Evolutionary conservation across 768 basidiomycete species (phyloP).

Genomic region (Suillus clintonianus): DNA sequence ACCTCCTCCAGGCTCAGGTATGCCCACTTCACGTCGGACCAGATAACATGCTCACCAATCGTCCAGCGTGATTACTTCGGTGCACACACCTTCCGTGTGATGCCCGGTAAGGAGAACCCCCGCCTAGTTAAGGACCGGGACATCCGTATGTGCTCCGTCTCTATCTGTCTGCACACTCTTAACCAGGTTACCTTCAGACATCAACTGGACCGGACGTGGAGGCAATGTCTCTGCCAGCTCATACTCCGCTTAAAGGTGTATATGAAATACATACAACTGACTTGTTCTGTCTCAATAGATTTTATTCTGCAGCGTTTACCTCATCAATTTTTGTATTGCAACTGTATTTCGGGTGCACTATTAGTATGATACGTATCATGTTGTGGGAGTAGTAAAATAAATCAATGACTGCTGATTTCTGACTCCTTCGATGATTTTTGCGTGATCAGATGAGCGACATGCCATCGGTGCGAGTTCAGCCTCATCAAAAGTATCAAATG

Average conservation of each 20-base stretch:
- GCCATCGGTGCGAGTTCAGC: too few relatives aligned
- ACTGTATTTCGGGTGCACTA: slow-evolving; percentile 14
- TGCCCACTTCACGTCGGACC: slow-evolving; percentile 8
- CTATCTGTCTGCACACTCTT: neutral
- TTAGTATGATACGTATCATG: slow-evolving; percentile 15
- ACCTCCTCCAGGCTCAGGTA: slow-evolving; percentile 92
- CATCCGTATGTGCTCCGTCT: slow-evolving; percentile 68
- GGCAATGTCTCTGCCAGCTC: slow-evolving; percentile 90
- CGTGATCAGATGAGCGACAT: neutral
- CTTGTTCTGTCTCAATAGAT: slow-evolving; percentile 18
- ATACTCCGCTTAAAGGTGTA: slow-evolving; percentile 63
- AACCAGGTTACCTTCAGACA: slow-evolving; percentile 50
- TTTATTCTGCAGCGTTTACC: slow-evolving; percentile 6
- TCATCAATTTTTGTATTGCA: slow-evolving; percentile 3
- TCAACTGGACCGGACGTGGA: slow-evolving; percentile 99
- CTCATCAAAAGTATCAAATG: neutral
- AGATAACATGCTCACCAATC: slow-evolving; percentile 8
- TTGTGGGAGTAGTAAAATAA: slow-evolving; percentile 16
- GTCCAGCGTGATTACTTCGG: slow-evolving; percentile 95
- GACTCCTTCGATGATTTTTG: neutral
- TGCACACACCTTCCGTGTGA: slow-evolving; percentile 95
- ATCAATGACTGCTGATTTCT: neutral
- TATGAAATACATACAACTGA: slow-evolving; percentile 1
- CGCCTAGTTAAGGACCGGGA: slow-evolving; percentile 79
- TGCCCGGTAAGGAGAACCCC: slow-evolving; percentile 88